Conservation (phyloP, 495 filamentous ascomycete genomes). For the Poronia punctata region DNA sequence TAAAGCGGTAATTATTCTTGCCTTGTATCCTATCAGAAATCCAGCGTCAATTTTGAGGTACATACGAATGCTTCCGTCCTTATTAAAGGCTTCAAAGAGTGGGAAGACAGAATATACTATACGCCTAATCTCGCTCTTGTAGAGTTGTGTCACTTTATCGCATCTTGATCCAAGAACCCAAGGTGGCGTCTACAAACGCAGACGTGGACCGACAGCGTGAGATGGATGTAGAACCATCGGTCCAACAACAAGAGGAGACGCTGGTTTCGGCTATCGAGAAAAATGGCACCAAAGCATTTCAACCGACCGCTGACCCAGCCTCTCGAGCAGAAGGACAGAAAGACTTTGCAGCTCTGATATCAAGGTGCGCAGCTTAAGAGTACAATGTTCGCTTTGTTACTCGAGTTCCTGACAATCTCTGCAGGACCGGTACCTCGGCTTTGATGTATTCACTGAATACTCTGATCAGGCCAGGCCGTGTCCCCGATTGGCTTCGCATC, state of each 20-base stretch:
- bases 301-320: conserved; percentile 23
- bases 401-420: conserved; percentile 21
- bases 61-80: too few species aligned
- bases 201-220: conserved; percentile 2
- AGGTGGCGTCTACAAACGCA: conserved; percentile 1
- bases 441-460: conserved; percentile 41
- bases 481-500: conserved; percentile 42
- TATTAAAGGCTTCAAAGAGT: too few species aligned
- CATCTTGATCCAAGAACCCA: too few species aligned
- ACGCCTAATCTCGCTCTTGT: too few species aligned
- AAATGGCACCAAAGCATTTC: conserved; percentile 33
- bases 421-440: conserved; percentile 36
- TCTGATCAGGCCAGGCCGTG: conserved; percentile 36
- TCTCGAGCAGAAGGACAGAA: conserved; percentile 22
- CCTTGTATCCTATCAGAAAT: too few species aligned
- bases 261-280: conserved; percentile 28
- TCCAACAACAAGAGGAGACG: conserved; percentile 9
- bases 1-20: too few species aligned
- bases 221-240: conserved; percentile 7
- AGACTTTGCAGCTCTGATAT: conserved; percentile 35
- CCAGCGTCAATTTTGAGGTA: too few species aligned
- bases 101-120: too few species aligned
- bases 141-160: too few species aligned
- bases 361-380: conserved; percentile 27
- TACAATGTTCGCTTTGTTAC: not conserved